Base-by-base conservation (phyloP, 2,329 filamentous ascomycete genomes). In the Podosphaera fusca region DNA sequence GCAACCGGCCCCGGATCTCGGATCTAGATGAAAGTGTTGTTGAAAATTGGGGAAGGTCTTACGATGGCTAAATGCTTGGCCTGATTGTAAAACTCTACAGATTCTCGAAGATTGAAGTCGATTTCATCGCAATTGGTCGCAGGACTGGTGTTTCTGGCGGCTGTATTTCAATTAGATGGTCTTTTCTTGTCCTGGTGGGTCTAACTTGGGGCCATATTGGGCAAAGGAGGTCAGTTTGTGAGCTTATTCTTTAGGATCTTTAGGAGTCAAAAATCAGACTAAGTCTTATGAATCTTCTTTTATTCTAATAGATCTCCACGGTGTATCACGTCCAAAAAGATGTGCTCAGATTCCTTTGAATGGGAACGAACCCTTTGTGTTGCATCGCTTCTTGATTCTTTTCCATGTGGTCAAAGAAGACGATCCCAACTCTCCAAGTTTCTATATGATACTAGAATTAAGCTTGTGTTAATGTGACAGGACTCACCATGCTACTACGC, bases 1-100 rank as follows among this genome's bases (percentile, higher is more conserved):
- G 54, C 14, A 55, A 60, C 51, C 45, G 57, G 33, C 58, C 51
- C 8, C 58, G 61, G 54, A 60, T 60, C 29, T n/a, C 50, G 33
- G 36, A 29, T 21, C 31, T 14, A 29, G 55, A 33, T 12, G 38
- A 42, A 12, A 42, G 10, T 12, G 14, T 54, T 8, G 31, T 54
- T 10, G 51, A 34, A 8, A 54, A 31, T 51, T 35, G 51, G n/a
- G 51, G 51, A 14, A 31, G 51, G 10, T 42, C 10, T 8, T 42
- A 42, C n/a, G 38, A 42, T 42, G 10, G 4, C 3, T 42, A 42
- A 42, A 42, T 14, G n/a, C 4, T 4, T 12, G 3, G n/a, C 38
- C 10, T 42, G 10, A 42, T 38, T 6, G 10, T 6, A 38, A 10
- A 10, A 10, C 6, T 38, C 10, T 10, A 38, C 10, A 5, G 35